A percentile compares a stretch with the other conserved stretches of the same genome.
phyloP scores from a whole-genome alignment of 371 early-diverging fungal genomes.

The Haplosporangium sp. region DNA sequence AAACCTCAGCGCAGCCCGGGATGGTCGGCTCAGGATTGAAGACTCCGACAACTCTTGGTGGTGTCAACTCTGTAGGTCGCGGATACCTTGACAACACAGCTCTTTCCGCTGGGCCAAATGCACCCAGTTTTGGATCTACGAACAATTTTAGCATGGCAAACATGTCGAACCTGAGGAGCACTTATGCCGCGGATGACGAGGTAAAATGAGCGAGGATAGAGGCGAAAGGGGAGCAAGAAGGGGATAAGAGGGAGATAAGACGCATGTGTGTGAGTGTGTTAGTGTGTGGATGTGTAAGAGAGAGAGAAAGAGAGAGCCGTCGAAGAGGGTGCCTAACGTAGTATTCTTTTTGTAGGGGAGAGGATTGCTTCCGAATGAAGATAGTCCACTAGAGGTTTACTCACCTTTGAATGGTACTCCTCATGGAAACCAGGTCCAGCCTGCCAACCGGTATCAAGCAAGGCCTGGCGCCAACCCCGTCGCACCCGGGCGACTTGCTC shows the following conservation, averaged over 20 bases:
- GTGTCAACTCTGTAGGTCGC: conserved; percentile 26
- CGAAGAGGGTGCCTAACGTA: not conserved
- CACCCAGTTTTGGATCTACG: conserved; percentile 32
- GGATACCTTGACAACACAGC: conserved; percentile 27
- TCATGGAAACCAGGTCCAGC: conserved; percentile 37
- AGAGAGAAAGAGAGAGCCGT: not conserved
- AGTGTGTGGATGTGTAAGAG: no score
- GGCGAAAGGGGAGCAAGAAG: no score
- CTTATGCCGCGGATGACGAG: conserved; percentile 48
- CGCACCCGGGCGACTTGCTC: conserved; percentile 22
- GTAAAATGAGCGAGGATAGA: conserved; percentile 13
- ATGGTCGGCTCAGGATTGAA: conserved; percentile 40
- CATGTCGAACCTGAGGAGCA: conserved; percentile 29
- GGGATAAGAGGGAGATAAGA: no score
- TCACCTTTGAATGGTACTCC: conserved; percentile 25
- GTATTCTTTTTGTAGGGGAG: conserved; percentile 16
- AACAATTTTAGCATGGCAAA: conserved; percentile 34
- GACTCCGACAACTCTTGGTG: conserved; percentile 29
- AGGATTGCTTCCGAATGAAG: conserved; percentile 30
- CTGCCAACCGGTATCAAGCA: conserved; percentile 38
- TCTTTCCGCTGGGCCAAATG: conserved; percentile 19
- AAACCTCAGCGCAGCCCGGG: conserved; percentile 25
- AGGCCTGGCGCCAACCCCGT: conserved; percentile 28
- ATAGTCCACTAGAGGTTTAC: conserved; percentile 29
- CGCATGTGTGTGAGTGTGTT: no score